Conservation (phyloP, 352 stramenopile genomes). For the Albugo candida region DNA sequence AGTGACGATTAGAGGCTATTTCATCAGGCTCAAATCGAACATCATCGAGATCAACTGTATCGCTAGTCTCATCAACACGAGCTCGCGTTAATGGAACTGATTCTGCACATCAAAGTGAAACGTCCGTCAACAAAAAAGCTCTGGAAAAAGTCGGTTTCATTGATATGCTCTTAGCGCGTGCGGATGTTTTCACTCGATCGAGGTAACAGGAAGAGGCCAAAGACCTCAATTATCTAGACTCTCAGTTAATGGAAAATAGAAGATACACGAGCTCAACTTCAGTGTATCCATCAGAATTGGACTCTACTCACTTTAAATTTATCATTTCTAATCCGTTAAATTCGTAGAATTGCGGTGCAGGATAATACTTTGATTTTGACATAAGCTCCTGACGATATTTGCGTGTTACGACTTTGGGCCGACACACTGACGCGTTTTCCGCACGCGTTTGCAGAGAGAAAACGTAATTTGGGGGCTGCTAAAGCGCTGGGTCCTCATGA, state of each 20-base stretch:
- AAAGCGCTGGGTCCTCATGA: slow-evolving; percentile 25
- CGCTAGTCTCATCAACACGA: slow-evolving; percentile 21
- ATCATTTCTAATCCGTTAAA: slow-evolving; percentile 10
- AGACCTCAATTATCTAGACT: slow-evolving; percentile 22
- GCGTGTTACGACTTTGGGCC: slow-evolving; percentile 23
- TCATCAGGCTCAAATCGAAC: slow-evolving; percentile 25
- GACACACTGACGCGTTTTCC: slow-evolving; percentile 7
- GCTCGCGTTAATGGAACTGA: slow-evolving; percentile 32
- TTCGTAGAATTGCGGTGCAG: slow-evolving; percentile 35
- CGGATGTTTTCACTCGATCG: slow-evolving; percentile 27
- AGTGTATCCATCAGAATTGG: not conserved
- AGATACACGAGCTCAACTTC: not conserved
- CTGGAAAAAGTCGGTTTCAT: slow-evolving; percentile 9
- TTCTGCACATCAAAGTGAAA: slow-evolving; percentile 36
- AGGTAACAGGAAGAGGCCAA: slow-evolving; percentile 25
- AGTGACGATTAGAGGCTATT: slow-evolving; percentile 23
- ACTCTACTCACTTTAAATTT: slow-evolving; percentile 3
- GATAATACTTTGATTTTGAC: slow-evolving; percentile 37
- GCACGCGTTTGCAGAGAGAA: slow-evolving; percentile 20
- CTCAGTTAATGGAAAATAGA: slow-evolving; percentile 26
- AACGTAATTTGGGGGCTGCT: slow-evolving; percentile 26
- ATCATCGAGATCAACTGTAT: slow-evolving; percentile 21
- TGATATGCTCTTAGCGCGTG: slow-evolving; percentile 39
- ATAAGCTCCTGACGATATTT: slow-evolving; percentile 18
- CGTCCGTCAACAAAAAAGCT: slow-evolving; percentile 7